Base-by-base conservation (phyloP, 306 rosid genomes). In the Carpinus fangiana region DNA sequence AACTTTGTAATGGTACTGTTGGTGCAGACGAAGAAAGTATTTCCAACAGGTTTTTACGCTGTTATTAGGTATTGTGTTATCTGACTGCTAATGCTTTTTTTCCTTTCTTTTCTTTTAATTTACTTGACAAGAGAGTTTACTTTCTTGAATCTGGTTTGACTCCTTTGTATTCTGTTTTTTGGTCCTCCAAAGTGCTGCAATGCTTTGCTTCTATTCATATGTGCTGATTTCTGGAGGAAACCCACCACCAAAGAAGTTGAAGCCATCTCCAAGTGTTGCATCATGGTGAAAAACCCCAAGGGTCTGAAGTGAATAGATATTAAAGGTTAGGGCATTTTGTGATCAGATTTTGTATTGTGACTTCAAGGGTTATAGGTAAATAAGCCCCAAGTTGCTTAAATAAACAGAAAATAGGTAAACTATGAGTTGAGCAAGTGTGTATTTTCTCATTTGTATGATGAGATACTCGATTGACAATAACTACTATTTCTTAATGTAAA, bases 221-320 rank as follows among this genome's bases (percentile, higher is more conserved):
- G 97, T 92, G 76, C 55, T 94, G 74, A 73, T 87, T 45, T 78
- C 91, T 0, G 97, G 98, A 75, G 97, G 98, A 76, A 94, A 92
- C 77, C 98, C 98, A 16, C 97, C 98, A 48, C 95, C 98, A 18
- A 94, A 92, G 90, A 94, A 94, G 72, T 82, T 84, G 88, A 92
- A 89, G 88, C 46, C 93, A 52, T 83, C 92, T 73, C 85, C 88
- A 61, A 87, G 78, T 82, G 76, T 48, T 47, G 88, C 91, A 21
- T 79, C 78, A 14, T 88, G 85, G 88, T 83, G 75, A 75, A 84
- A 77, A 76, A 11, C 38, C 72, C 28, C 28, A n/a, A 70, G 73
- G 11, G 70, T 76, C 61, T 46, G 75, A 61, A 72, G 69, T 64
- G 82, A 55, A 79, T 23, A 41, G 45, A 41, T 41, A 41, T 41